Conservation (phyloP, 1,284 basidiomycete species). For the Tremellales sp. region DNA sequence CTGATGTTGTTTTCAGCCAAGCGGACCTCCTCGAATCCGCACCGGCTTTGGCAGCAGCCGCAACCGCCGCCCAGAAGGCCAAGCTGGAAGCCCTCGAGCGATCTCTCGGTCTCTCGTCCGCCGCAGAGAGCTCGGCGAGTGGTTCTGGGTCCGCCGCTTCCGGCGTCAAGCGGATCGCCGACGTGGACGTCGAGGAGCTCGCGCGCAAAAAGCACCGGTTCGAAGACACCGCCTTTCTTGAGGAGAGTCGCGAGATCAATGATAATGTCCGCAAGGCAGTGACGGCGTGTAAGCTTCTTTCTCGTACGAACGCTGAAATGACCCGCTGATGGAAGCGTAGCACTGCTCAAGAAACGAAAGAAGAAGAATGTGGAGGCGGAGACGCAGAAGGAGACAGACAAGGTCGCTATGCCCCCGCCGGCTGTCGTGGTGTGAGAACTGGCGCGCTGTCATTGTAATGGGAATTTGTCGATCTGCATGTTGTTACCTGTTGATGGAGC, state of each 20-base stretch:
- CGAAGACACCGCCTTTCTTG: conserved; percentile 87
- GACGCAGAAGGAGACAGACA: conserved; percentile 31
- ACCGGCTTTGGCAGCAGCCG: conserved; percentile 73
- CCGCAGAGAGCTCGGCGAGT: conserved; percentile 33
- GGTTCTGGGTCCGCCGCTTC: conserved; percentile 22
- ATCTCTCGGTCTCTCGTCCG: conserved; percentile 64
- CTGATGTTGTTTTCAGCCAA: conserved; percentile 55
- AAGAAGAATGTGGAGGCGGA: conserved; percentile 58
- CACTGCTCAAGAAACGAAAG: conserved; percentile 81
- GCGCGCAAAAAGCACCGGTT: conserved; percentile 80
- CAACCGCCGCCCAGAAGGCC: conserved; percentile 71
- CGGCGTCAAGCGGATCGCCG: conserved; percentile 48
- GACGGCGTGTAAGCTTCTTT: conserved; percentile 58
- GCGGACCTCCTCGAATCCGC: conserved; percentile 85
- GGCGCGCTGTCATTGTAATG: no score
- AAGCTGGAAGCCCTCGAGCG: conserved; percentile 82
- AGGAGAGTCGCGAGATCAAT: conserved; percentile 86
- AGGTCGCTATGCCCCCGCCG: conserved; percentile 33
- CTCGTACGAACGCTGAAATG: not conserved
- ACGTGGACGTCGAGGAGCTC: conserved; percentile 48
- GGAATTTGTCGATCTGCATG: no score
- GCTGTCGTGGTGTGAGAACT: no score
- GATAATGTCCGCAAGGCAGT: conserved; percentile 91
- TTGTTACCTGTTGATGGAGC: no score
- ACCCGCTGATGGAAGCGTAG: no score